phyloP scores from a whole-genome alignment of 1,139 yeast species.

The Pichia kudriavzevii region DNA sequence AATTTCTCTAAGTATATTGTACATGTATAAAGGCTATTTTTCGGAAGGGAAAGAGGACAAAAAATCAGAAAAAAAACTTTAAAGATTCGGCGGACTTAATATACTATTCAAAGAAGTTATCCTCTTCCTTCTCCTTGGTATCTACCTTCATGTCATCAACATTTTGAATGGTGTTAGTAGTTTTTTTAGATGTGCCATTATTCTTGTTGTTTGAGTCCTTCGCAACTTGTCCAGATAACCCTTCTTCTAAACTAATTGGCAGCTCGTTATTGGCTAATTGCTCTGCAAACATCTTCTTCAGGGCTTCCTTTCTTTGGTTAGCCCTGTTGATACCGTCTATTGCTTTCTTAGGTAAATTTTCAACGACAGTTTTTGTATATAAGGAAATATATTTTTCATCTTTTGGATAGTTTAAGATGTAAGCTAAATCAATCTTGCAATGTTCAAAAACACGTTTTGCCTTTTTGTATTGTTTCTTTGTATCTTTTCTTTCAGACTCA shows the following conservation, averaged over 20 bases:
- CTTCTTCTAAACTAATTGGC: slow-evolving; percentile 54
- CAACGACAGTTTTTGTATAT: slow-evolving; percentile 40
- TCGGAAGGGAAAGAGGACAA: too few relatives aligned
- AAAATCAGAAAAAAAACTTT: too few relatives aligned
- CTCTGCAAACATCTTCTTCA: slow-evolving; percentile 44
- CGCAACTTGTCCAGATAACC: slow-evolving; percentile 34
- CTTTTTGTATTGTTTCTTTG: slow-evolving; percentile 46
- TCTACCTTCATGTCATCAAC: slow-evolving; percentile 9
- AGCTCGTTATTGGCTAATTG: slow-evolving; percentile 44
- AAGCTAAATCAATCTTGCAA: slow-evolving; percentile 66
- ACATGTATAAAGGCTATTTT: background rate
- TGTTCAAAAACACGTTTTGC: slow-evolving; percentile 47
- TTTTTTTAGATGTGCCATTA: slow-evolving; percentile 9
- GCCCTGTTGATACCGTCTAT: slow-evolving; percentile 42
- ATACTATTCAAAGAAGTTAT: slow-evolving; percentile 41
- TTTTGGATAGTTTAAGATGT: slow-evolving; percentile 71
- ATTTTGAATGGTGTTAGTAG: slow-evolving; percentile 13
- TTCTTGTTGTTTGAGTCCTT: background rate
- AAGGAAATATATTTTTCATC: slow-evolving; percentile 75
- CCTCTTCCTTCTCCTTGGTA: slow-evolving; percentile 27
- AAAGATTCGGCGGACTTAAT: too few relatives aligned
- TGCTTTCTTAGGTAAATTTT: slow-evolving; percentile 31
- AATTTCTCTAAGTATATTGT: background rate
- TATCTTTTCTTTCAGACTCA: slow-evolving; percentile 29
- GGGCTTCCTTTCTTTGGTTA: slow-evolving; percentile 41